Evolutionary conservation across 306 rosid genomes (phyloP).

Genomic region (Arachis stenosperma): DNA sequence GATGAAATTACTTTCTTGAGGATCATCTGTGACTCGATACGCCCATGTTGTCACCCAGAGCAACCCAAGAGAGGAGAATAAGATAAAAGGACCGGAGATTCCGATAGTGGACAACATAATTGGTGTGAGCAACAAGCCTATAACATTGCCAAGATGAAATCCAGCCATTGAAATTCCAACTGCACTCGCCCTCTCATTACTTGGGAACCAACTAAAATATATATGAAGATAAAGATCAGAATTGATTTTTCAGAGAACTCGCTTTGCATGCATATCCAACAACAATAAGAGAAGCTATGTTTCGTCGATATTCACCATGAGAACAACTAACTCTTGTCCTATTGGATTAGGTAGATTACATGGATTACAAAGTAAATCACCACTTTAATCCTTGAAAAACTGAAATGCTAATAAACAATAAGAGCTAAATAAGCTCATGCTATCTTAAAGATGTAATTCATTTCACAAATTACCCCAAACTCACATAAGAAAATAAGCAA

Average conservation of each 20-base stretch:
- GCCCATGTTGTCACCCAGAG: conserved; percentile 75
- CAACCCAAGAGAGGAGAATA: conserved; percentile 77
- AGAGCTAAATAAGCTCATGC: too few species aligned
- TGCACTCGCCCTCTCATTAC: conserved; percentile 88
- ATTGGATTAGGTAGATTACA: not conserved
- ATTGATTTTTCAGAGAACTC: conserved; percentile 11
- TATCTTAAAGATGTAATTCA: too few species aligned
- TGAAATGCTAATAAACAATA: too few species aligned
- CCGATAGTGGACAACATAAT: conserved; percentile 75
- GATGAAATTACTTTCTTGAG: conserved; percentile 60
- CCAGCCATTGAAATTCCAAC: conserved; percentile 95
- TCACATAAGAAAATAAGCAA: too few species aligned
- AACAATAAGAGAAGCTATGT: not conserved
- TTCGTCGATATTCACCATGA: too few species aligned
- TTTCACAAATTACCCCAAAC: too few species aligned
- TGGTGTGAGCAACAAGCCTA: conserved; percentile 82
- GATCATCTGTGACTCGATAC: conserved; percentile 67
- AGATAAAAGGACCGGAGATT: conserved; percentile 78
- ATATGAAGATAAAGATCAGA: conserved; percentile 26
- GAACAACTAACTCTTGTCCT: not conserved
- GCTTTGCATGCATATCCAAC: not conserved
- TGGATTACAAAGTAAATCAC: not conserved
- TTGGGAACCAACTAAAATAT: conserved; percentile 87
- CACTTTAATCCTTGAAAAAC: too few species aligned
- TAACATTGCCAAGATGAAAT: conserved; percentile 91